Conservation (phyloP, 2,329 filamentous ascomycete genomes). For the Myotisia sp. region DNA sequence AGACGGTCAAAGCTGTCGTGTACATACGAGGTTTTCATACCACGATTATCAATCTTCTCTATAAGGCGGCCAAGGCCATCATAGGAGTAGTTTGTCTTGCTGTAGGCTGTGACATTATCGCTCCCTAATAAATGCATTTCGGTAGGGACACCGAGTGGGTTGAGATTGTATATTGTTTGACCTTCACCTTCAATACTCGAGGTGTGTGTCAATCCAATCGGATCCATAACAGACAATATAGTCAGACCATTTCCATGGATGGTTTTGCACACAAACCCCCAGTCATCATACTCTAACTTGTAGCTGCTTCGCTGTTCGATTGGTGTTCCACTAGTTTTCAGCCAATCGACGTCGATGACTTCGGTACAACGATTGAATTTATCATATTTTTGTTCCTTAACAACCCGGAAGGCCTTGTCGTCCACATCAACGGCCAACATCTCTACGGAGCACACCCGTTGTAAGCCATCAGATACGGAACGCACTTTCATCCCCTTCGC, state of each 20-base stretch:
- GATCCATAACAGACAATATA: slow-evolving; percentile 3
- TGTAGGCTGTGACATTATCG: too few relatives aligned
- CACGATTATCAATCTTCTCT: not conserved
- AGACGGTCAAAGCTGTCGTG: slow-evolving; percentile 8
- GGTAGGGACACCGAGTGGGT: not conserved
- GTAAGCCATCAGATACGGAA: slow-evolving; percentile 1
- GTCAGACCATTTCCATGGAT: slow-evolving; percentile 7
- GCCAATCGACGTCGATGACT: slow-evolving; percentile 5
- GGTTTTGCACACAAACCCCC: slow-evolving; percentile 14
- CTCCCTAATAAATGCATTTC: too few relatives aligned
- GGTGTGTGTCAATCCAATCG: slow-evolving; percentile 7
- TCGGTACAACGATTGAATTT: not conserved
- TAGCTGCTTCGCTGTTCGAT: not conserved
- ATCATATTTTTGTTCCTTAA: slow-evolving; percentile 10
- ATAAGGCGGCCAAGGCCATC: slow-evolving; percentile 6
- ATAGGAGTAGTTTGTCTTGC: slow-evolving; percentile 1
- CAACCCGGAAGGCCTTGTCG: slow-evolving; percentile 3
- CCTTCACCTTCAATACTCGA: slow-evolving; percentile 9
- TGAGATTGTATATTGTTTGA: slow-evolving; percentile 3
- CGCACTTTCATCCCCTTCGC: slow-evolving; percentile 4
- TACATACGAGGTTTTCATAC: slow-evolving; percentile 1
- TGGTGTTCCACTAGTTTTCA: not conserved
- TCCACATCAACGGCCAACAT: too few relatives aligned
- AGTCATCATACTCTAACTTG: slow-evolving; percentile 4
- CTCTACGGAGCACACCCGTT: slow-evolving; percentile 5